A percentile compares a stretch with the other conserved stretches of the same genome.
These are phyloP conservation scores for Xylariales sp. DNA, from an alignment of 2,329 filamentous ascomycete genomes.

Conservation along the genomic window DNA sequence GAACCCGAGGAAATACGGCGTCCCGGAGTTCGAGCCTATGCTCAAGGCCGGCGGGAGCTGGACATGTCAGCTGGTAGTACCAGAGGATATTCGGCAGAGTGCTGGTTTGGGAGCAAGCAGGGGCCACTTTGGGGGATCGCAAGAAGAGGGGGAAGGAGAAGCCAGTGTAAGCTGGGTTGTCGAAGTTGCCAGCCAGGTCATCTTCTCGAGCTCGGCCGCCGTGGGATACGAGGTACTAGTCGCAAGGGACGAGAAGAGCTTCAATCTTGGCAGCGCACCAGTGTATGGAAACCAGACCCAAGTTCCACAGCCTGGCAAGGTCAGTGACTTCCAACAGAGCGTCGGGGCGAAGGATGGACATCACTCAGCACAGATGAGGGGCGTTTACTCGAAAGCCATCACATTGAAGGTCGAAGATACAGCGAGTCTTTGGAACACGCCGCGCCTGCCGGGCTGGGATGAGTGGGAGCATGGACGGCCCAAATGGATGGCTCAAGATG, in stretches of 20 bases:
- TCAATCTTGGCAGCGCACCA: slow-evolving; percentile 56
- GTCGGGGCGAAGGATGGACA: slow-evolving; percentile 50
- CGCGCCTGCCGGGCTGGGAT: slow-evolving; percentile 66
- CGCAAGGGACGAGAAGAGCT: slow-evolving; percentile 77
- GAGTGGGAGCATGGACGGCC: slow-evolving; percentile 30
- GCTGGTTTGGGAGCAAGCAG: slow-evolving; percentile 44
- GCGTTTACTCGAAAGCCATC: slow-evolving; percentile 80
- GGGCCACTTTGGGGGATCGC: slow-evolving; percentile 41
- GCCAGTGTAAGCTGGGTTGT: slow-evolving; percentile 66
- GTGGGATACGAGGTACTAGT: slow-evolving; percentile 86
- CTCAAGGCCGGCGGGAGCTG: slow-evolving; percentile 90
- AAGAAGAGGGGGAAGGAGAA: slow-evolving; percentile 38
- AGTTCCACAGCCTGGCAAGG: slow-evolving; percentile 61
- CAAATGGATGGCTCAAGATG: slow-evolving; percentile 20
- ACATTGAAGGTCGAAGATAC: slow-evolving; percentile 82
- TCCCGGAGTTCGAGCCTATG: slow-evolving; percentile 92
- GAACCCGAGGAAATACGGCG: slow-evolving; percentile 64
- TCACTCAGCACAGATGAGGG: slow-evolving; percentile 61
- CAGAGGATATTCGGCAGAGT: slow-evolving; percentile 67
- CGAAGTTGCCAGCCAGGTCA: slow-evolving; percentile 85
- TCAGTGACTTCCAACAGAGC: slow-evolving; percentile 72
- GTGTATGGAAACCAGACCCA: slow-evolving; percentile 40
- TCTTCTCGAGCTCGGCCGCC: slow-evolving; percentile 84
- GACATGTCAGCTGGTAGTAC: slow-evolving; percentile 74
- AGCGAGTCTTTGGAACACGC: slow-evolving; percentile 86